Base-by-base conservation (phyloP, 202 grass and related monocot genomes). In the Saccharum hybrid region DNA sequence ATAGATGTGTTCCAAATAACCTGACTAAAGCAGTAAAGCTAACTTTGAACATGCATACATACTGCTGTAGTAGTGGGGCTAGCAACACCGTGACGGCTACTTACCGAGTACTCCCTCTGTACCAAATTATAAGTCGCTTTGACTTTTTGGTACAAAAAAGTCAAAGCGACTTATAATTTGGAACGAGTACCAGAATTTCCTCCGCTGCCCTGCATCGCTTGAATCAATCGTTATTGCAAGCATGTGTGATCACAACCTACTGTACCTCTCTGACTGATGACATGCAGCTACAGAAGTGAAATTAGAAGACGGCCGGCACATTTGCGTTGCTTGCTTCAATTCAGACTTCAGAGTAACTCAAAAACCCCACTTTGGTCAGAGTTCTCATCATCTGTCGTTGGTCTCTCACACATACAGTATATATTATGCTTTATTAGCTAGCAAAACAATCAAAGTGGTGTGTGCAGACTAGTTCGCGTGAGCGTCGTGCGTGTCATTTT, bases 271-370 rank as follows among this genome's bases (percentile, higher is more conserved):
- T 21, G 26, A 26, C 42, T 13, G 60, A 78, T n/a, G 75, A 3
- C 60, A 51, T 33, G 26, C 26, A 16, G n/a, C 14, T 37, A 66
- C 8, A 68, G 4, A 69, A 46, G 43, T 4, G 13, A 19, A 54
- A 54, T 2, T 8, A 33, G 13, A 65, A 59, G 64, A 59, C 13
- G 22, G 21, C 8, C 13, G n/a, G n/a, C n/a, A n/a, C n/a, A n/a
- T n/a, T n/a, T 38, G 40, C 30, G 21, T 80, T 80, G 69, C 46
- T 59, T 59, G 77, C 61, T 59, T 59, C 8, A 22, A 22, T 86
- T 86, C 69, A 19, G 69, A 22, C 10, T 86, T 86, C 69, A 19
- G 69, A 46, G 36, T 22, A n/a, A 80, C 84, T 80, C 59, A 80
- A 86, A 21, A 9, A 0, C 15, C 45, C 21, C 56, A 8, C 26